Conservation (phyloP, 2,329 filamentous ascomycete genomes). For the Ascochyta pisi region DNA sequence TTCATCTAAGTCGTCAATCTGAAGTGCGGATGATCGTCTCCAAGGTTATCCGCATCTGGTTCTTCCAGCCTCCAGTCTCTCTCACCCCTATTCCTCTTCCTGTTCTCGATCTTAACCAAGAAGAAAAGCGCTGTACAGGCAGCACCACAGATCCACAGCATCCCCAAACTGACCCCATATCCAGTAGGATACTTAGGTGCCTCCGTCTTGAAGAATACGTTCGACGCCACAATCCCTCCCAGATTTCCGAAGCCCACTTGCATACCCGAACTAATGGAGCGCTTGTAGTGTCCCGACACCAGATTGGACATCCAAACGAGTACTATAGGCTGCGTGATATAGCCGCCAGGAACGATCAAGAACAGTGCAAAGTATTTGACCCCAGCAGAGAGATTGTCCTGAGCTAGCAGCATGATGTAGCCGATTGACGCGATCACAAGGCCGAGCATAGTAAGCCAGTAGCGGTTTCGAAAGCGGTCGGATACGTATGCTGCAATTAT, state of each 20-base stretch:
- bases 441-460: conserved; percentile 60
- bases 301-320: conserved; percentile 66
- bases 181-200: conserved; percentile 57
- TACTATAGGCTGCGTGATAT: conserved; percentile 62
- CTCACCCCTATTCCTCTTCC: conserved; percentile 55
- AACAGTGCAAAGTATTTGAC: conserved; percentile 63
- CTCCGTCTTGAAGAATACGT: conserved; percentile 57
- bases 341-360: conserved; percentile 61
- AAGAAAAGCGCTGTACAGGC: conserved; percentile 53
- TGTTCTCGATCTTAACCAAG: conserved; percentile 56
- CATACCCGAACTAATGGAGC: conserved; percentile 60
- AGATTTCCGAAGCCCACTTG: conserved; percentile 56
- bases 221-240: conserved; percentile 59
- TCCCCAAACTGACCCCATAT: conserved; percentile 57
- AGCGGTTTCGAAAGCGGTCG: conserved; percentile 61
- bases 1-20: conserved; percentile 48
- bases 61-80: conserved; percentile 53
- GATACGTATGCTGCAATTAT: conserved; percentile 53
- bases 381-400: conserved; percentile 52
- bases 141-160: conserved; percentile 58
- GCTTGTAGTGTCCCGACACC: conserved; percentile 65
- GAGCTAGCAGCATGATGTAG: conserved; percentile 62
- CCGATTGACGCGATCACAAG: conserved; percentile 59
- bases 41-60: conserved; percentile 57
- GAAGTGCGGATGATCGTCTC: conserved; percentile 60